Conservation (phyloP, 2,329 filamentous ascomycete species). For the Pseudophaeomoniella oleicola region DNA sequence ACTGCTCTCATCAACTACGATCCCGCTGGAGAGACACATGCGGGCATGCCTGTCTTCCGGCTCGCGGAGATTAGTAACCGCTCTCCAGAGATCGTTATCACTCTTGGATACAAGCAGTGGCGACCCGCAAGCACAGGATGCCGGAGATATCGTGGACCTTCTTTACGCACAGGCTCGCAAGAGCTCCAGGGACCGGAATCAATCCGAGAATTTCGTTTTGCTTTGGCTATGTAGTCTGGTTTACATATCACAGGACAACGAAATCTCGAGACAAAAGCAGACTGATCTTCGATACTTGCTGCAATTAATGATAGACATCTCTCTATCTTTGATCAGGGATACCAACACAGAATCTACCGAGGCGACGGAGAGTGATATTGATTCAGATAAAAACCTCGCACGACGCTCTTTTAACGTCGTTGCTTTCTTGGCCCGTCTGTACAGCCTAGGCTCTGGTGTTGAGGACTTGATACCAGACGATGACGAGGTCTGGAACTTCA, state of each 20-base stretch:
- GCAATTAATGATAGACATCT: slow-evolving; percentile 23
- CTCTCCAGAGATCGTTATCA: background rate
- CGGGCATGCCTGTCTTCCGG: background rate
- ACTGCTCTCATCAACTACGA: background rate
- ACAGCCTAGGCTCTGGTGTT: background rate
- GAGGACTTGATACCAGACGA: background rate
- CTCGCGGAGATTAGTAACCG: background rate
- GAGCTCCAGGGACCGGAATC: background rate
- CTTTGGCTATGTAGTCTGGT: slow-evolving; percentile 1
- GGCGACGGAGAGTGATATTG: slow-evolving; percentile 18
- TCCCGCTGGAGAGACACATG: background rate
- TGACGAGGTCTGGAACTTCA: background rate
- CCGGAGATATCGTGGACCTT: background rate
- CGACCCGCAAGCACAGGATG: background rate
- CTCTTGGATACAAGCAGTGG: background rate
- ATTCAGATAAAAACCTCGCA: slow-evolving; percentile 25
- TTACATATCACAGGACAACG: slow-evolving; percentile 12
- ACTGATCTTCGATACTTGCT: slow-evolving; percentile 23
- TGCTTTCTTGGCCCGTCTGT: slow-evolving; percentile 23
- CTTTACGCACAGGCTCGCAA: background rate
- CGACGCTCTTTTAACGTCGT: slow-evolving; percentile 25
- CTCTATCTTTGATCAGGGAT: slow-evolving; percentile 22
- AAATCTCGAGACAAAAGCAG: slow-evolving; percentile 24
- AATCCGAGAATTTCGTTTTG: background rate
- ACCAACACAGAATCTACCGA: slow-evolving; percentile 19